These are phyloP conservation scores for Casuarina cunninghamiana DNA, from an alignment of 306 rosid species.

Conservation along the genomic window DNA sequence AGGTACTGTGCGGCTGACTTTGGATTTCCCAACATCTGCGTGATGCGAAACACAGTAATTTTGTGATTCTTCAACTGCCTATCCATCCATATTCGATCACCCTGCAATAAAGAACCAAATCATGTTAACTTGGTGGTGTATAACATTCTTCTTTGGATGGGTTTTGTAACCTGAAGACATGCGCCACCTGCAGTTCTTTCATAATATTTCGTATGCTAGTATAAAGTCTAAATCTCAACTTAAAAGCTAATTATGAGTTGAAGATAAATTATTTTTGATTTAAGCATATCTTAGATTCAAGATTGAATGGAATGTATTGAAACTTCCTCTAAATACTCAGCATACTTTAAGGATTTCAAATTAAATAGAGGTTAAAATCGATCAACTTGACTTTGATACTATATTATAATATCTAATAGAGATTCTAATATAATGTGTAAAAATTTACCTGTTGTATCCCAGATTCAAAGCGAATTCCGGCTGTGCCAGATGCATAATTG, in stretches of 20 bases:
- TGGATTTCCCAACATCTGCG: not conserved
- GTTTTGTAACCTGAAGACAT: not conserved
- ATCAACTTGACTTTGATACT: too few species aligned
- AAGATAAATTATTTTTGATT: too few species aligned
- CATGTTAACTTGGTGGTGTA: not conserved
- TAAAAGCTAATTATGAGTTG: too few species aligned
- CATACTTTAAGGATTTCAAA: too few species aligned
- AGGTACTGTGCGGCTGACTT: not conserved
- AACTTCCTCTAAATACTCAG: too few species aligned
- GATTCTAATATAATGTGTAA: not conserved
- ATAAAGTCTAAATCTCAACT: too few species aligned
- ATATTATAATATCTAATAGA: not conserved
- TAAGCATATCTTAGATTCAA: too few species aligned
- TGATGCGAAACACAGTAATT: slow-evolving; percentile 8
- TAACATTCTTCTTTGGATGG: not conserved
- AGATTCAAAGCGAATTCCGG: slow-evolving; percentile 15
- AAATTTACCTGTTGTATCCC: not conserved
- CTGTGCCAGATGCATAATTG: slow-evolving; percentile 26
- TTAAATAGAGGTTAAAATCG: too few species aligned
- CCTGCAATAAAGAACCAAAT: slow-evolving; percentile 22
- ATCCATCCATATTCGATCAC: slow-evolving; percentile 14
- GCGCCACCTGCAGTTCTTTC: too few species aligned
- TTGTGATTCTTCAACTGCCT: slow-evolving; percentile 26
- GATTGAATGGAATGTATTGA: too few species aligned
- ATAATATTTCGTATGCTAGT: too few species aligned